Percentiles rank a stretch among this genome's conserved stretches.
Conservation (phyloP, 108 stramenopile species). For the Skeletonema costatum region DNA sequence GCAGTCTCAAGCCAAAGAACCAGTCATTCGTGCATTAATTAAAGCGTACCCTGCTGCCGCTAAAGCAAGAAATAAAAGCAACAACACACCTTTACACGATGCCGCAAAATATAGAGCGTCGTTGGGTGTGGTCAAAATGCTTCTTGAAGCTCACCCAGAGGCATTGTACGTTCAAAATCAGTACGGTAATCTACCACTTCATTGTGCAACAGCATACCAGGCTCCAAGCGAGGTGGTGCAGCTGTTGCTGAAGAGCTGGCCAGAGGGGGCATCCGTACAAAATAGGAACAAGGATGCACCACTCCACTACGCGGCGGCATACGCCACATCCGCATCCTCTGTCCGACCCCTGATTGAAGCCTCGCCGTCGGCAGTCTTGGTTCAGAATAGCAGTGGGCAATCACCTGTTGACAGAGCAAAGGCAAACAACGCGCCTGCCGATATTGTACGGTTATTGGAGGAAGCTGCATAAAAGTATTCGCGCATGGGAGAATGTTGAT, state of each 20-base stretch:
- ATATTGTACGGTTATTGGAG: constrained; percentile 43
- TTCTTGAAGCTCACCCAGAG: constrained; percentile 49
- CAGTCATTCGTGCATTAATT: constrained; percentile 55
- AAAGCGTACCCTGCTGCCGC: constrained; percentile 58
- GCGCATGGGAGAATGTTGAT: not conserved
- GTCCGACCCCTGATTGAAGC: constrained; percentile 48
- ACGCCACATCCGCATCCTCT: constrained; percentile 32
- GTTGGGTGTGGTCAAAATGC: constrained; percentile 44
- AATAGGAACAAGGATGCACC: constrained; percentile 53
- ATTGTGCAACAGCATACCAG: constrained; percentile 50
- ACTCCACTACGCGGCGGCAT: constrained; percentile 48
- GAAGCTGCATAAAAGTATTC: constrained; percentile 45
- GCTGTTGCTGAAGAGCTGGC: constrained; percentile 41
- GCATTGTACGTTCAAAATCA: constrained; percentile 55
- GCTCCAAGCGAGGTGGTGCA: constrained; percentile 47
- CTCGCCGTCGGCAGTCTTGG: constrained; percentile 44
- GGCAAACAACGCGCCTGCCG: constrained; percentile 39
- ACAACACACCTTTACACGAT: constrained; percentile 69
- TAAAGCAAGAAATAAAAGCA: constrained; percentile 48
- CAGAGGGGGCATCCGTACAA: constrained; percentile 49
- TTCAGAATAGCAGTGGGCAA: constrained; percentile 51
- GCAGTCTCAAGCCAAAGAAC: constrained; percentile 53
- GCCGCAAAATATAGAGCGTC: constrained; percentile 59
- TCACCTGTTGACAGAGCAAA: constrained; percentile 60
- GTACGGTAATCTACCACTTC: constrained; percentile 56